A percentile compares a stretch with the other conserved stretches of the same genome.
Conservation (phyloP, 2,329 filamentous ascomycete species). For the Aspergillus sp. region DNA sequence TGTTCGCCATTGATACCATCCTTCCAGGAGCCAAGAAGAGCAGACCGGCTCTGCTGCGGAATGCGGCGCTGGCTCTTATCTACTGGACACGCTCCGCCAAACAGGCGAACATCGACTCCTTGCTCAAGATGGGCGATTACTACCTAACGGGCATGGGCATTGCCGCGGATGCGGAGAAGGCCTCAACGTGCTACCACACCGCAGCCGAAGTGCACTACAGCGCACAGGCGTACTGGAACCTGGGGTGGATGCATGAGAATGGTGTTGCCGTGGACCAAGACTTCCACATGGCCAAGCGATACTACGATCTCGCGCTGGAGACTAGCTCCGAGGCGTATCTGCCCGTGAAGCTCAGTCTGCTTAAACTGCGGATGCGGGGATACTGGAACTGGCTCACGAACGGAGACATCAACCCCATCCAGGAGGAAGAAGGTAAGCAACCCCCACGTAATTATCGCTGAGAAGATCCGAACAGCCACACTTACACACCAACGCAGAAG, state of each 20-base stretch:
- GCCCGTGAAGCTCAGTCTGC: conserved; percentile 82
- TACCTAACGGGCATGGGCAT: conserved; percentile 83
- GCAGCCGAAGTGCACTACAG: conserved; percentile 90
- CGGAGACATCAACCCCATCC: conserved; percentile 88
- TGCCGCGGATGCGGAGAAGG: conserved; percentile 73
- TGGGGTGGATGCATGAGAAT: conserved; percentile 99
- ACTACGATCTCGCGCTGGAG: conserved; percentile 89
- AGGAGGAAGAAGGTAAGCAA: conserved; percentile 78
- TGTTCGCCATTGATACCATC: conserved; percentile 59
- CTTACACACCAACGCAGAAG: conserved; percentile 53
- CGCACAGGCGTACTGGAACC: conserved; percentile 93
- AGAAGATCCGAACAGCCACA: background rate
- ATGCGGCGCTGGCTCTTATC: conserved; percentile 72
- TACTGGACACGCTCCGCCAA: conserved; percentile 95
- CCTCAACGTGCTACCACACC: conserved; percentile 87
- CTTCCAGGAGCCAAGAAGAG: conserved; percentile 50
- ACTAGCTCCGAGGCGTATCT: conserved; percentile 93
- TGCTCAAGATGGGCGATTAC: conserved; percentile 98
- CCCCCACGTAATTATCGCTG: background rate
- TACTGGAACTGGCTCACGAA: conserved; percentile 94
- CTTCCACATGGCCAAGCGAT: conserved; percentile 94
- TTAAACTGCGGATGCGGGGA: conserved; percentile 81
- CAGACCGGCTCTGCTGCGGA: conserved; percentile 52
- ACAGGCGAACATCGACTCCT: conserved; percentile 87
- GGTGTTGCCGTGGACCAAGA: conserved; percentile 90